Base-by-base conservation (phyloP, 805 yeast species). In the Starmerella apis region DNA sequence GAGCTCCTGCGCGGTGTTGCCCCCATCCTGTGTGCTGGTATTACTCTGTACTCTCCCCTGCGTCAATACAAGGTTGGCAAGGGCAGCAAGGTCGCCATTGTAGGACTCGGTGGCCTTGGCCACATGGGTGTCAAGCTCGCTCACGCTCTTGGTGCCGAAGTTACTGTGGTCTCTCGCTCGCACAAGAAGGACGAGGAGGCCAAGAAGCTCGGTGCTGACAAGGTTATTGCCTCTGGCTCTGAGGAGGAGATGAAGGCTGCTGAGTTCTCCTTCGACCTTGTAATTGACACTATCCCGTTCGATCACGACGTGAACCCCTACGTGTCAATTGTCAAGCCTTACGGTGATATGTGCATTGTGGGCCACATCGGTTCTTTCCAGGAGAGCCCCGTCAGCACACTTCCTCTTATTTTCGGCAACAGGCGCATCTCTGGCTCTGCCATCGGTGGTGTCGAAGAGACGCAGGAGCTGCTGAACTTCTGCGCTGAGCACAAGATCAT, bases 21-120 rank as follows among this genome's bases (percentile, higher is more conserved):
- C 3, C 87, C 88, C 48, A 68, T 82, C 68, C 67, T 81, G 68
- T 82, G 90, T 70, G 88, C 86, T 52, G 90, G 90, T 50, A 68
- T 80, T 61, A 82, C 90, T 13, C 80, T 77, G 16, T 81, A 69
- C 68, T 75, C 85, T 9, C 88, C 88, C 48, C 65, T 82, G 58
- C 69, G 60, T 45, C 67, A 70, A 62, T 68, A 69, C 49, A 73
- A 71, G 38, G 70, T 68, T 58, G 75, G 73, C 50, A 70, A 71
- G 43, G 77, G 77, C 47, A 68, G 68, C 52, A 73, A 67, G 43
- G 80, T 79, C 47, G 83, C 81, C 46, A 63, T 79, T 51, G 72
- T 75, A 49, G 83, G 83, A 47, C 71, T 80, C 52, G 85, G 84
- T 46, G 84, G 84, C 32, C 70, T 80, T 49, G 84, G 84, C 43